Conservation (phyloP, 495 filamentous ascomycete genomes). For the Pyronema omphalodes region DNA sequence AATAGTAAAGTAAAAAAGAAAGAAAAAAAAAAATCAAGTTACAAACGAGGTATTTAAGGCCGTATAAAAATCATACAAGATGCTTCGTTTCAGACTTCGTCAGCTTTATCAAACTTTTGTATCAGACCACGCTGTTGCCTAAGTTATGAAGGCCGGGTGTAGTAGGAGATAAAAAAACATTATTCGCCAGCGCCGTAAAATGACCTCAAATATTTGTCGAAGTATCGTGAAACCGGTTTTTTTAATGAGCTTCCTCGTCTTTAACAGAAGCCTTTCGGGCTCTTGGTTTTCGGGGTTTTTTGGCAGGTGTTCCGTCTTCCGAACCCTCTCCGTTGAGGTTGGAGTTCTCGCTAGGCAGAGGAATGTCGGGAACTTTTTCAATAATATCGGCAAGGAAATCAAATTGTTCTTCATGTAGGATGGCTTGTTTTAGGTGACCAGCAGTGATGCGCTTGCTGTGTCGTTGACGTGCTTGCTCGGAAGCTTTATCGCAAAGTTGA, state of each 20-base stretch:
- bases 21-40: not conserved
- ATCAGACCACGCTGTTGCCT: no score
- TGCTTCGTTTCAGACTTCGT: no score
- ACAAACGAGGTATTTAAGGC: not conserved
- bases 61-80: no score
- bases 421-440: slow-evolving; percentile 74
- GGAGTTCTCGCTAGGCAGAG: slow-evolving; percentile 18
- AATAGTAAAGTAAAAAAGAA: not conserved
- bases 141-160: no score
- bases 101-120: no score
- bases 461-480: slow-evolving; percentile 59
- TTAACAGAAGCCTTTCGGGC: slow-evolving; percentile 10
- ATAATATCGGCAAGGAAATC: slow-evolving; percentile 92
- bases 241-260: slow-evolving; percentile 13
- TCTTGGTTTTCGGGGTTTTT: slow-evolving; percentile 20
- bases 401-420: slow-evolving; percentile 68
- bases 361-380: slow-evolving; percentile 59
- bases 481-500: slow-evolving; percentile 67
- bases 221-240: not conserved
- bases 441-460: slow-evolving; percentile 79
- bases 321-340: slow-evolving; percentile 9
- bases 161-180: no score
- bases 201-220: no score
- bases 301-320: slow-evolving; percentile 9
- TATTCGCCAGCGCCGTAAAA: no score